Conservation (phyloP, 352 stramenopile species). For the Hyaloperonospora brassicae region DNA sequence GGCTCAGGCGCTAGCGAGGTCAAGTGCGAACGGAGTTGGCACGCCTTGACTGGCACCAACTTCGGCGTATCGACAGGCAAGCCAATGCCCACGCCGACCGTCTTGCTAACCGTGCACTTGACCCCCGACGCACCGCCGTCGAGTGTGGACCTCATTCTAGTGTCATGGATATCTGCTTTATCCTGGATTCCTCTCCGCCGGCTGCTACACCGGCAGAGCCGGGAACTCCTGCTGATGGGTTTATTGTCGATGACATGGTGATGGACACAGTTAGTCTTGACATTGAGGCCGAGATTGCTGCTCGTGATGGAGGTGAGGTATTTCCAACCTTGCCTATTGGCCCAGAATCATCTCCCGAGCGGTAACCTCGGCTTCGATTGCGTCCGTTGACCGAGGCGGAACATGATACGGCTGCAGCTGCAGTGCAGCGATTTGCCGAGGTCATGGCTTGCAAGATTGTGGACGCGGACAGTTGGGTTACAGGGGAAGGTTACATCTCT, state of each 20-base stretch:
- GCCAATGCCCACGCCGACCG: conserved; percentile 16
- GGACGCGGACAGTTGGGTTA: conserved; percentile 1
- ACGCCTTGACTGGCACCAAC: not conserved
- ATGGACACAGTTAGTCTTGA: not conserved
- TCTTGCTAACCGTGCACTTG: conserved; percentile 10
- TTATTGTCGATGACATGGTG: not conserved
- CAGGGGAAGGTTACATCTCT: conserved; percentile 15
- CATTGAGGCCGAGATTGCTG: conserved; percentile 1
- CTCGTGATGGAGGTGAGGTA: not conserved
- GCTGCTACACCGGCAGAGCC: not conserved
- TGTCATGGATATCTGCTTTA: not conserved
- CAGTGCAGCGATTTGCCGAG: not conserved
- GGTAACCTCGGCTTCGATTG: conserved; percentile 1
- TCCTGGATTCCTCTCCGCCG: not conserved
- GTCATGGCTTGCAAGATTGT: conserved; percentile 2
- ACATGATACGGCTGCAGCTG: not conserved
- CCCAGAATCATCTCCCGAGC: not conserved
- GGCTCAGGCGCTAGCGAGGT: not conserved
- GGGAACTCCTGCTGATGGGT: not conserved
- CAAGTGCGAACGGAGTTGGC: no score
- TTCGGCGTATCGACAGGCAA: conserved; percentile 15
- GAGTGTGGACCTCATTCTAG: not conserved
- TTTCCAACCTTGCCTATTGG: conserved; percentile 1
- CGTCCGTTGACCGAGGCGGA: not conserved
- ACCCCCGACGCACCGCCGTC: not conserved